These are phyloP conservation scores for Lasiosphaeria hispida DNA, from an alignment of 495 filamentous ascomycete species.

Conservation along the genomic window DNA sequence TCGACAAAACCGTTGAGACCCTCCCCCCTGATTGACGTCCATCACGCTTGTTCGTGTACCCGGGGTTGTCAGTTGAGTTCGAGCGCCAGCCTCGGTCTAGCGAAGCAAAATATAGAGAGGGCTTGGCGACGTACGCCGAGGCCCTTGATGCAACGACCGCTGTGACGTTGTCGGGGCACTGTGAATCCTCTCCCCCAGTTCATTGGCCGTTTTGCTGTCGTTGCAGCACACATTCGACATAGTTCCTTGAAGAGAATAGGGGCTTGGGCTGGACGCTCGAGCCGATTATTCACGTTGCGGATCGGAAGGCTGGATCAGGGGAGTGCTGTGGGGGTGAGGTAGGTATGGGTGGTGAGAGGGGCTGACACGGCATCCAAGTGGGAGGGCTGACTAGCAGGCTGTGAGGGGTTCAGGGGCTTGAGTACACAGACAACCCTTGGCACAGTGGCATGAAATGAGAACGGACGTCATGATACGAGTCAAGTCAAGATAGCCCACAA, in stretches of 20 bases:
- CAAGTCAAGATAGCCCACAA: no score
- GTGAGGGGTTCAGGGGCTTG: no score
- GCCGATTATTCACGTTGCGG: neutral
- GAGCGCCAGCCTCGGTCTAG: neutral
- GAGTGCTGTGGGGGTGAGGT: neutral
- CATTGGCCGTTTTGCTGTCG: neutral
- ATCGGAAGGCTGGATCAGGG: neutral
- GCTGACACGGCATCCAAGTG: no score
- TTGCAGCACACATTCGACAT: neutral
- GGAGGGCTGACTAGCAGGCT: no score
- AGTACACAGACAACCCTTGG: no score
- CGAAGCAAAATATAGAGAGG: no score
- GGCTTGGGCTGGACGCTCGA: neutral
- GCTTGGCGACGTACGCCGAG: neutral
- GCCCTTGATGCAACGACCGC: neutral
- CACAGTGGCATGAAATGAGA: no score
- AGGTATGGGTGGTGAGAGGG: neutral
- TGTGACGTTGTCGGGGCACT: neutral
- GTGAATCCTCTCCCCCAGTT: neutral
- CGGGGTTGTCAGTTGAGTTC: neutral
- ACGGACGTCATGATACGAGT: no score
- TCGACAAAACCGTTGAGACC: neutral
- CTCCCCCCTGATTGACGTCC: neutral
- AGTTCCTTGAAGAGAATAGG: neutral
- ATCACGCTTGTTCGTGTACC: constrained; percentile 1